Conservation (phyloP, 2,329 filamentous ascomycete genomes). For the Trichoderma arundinaceum region DNA sequence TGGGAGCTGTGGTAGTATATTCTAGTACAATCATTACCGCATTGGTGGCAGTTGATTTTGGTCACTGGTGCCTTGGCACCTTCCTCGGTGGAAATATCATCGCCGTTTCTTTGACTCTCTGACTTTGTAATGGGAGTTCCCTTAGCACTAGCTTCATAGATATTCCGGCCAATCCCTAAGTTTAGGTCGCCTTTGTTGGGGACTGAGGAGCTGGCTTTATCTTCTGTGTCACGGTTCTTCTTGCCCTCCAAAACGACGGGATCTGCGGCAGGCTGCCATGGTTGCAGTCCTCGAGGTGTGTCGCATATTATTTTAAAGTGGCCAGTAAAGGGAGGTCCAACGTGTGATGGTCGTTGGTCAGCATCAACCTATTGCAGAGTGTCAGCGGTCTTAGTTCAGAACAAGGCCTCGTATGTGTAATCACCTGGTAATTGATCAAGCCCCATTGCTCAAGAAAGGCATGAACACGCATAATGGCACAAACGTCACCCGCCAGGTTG, state of each 20-base stretch:
- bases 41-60: conserved; percentile 85
- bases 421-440: conserved; percentile 96
- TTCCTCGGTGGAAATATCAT: conserved; percentile 66
- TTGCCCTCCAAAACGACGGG: conserved; percentile 68
- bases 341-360: conserved; percentile 91
- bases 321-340: conserved; percentile 94
- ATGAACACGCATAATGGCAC: conserved; percentile 98
- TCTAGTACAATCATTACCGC: conserved; percentile 83
- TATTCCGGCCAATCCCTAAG: conserved; percentile 90
- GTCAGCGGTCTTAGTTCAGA: neutral
- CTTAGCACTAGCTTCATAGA: conserved; percentile 92
- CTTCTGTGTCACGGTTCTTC: conserved; percentile 71
- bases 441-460: conserved; percentile 99
- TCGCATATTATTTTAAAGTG: conserved; percentile 97
- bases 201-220: conserved; percentile 68
- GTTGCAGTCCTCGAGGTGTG: conserved; percentile 90
- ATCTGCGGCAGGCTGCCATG: conserved; percentile 89
- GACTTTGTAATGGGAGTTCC: conserved; percentile 71
- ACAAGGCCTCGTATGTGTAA: neutral
- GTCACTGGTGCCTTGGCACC: conserved; percentile 70
- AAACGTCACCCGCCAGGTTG: conserved; percentile 95
- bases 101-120: conserved; percentile 77
- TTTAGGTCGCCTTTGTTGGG: conserved; percentile 81
- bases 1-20: conserved; percentile 66
- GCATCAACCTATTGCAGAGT: conserved; percentile 81